Evolutionary conservation across 2,329 filamentous ascomycete species (phyloP), one percentile per base, ranked within the genome.

Genomic region (Sphaerostilbella broomeana): DNA sequence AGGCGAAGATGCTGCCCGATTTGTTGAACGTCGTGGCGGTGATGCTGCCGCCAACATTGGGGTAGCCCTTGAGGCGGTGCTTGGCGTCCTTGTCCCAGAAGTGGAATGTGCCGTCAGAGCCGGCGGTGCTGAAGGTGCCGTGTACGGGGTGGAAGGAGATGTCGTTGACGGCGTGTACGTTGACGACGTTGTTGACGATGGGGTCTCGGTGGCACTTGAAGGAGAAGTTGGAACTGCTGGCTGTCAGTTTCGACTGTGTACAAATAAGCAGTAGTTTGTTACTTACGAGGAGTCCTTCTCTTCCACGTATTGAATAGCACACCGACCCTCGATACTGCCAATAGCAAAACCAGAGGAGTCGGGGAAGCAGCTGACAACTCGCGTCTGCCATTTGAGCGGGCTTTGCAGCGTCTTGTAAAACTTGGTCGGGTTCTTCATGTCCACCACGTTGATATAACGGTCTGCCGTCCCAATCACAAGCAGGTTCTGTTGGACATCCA

Each of bases 141-240:
- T 95, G 89, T 10, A 85, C 74, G 1, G 92, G 92, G 67, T 98
- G 92, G 79, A 97, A 97, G 17, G 86, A 94, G 62, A 98, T 98
- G 51, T 88, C 84, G 67, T 98, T 98, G 58, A 98, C 88, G 2
- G 88, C 82, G 70, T 89, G 92, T 53, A 97, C 92, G 57, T 90
- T 92, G 53, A 85, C 86, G 48, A 83, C 69, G 63, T 87, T 89
- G 55, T 77, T 77, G 42, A 79, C 67, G 2, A 84, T 78, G 5
- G 79, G 77, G 54, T 95, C 86, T 43, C 92, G 88, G 63, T 98
- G 92, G 65, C 92, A 98, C 67, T 97, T 97, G 79, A 98, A 98
- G 28, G 87, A 95, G 72, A 98, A 98, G 70, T 98, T 97, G 56
- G 82, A 84, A 54, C 81, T 83, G 49, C 2, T n/a, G 19, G 20